Percentiles rank a stretch among this genome's conserved stretches.
Evolutionary conservation across 768 basidiomycete species (phyloP).

Genomic region (Phallus indusiatus): DNA sequence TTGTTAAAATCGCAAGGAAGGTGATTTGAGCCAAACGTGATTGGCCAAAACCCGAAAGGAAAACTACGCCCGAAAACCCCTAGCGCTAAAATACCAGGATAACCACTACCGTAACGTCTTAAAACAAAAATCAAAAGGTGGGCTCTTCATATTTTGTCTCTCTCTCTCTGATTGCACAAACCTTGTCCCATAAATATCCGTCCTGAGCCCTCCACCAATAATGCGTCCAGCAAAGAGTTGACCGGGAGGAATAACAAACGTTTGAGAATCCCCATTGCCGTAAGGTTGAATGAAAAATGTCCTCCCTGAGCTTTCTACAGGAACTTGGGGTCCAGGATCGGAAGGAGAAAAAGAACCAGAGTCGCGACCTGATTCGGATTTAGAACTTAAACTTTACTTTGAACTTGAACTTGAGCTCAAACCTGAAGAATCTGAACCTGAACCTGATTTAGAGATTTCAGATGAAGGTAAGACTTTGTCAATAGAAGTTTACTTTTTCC

Average conservation of each 20-base stretch:
- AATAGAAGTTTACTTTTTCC: background rate
- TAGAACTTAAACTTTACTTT: too few species aligned
- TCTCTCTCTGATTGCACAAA: too few species aligned
- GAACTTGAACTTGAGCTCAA: too few species aligned
- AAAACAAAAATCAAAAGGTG: background rate
- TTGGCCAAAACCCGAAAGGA: conserved; percentile 60
- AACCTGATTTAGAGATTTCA: too few species aligned
- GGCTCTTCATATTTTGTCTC: too few species aligned
- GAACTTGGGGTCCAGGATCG: background rate
- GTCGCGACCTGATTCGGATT: too few species aligned
- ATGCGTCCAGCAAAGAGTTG: conserved; percentile 29
- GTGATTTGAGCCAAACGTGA: conserved; percentile 36
- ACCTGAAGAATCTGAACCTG: too few species aligned
- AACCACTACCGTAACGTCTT: conserved; percentile 56
- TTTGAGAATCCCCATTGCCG: conserved; percentile 24
- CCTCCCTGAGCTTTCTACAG: background rate
- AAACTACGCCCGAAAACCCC: conserved; percentile 44
- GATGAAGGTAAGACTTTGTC: too few species aligned
- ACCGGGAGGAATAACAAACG: conserved; percentile 32
- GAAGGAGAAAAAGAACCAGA: background rate
- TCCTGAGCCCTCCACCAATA: conserved; percentile 44
- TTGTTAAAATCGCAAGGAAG: conserved; percentile 11
- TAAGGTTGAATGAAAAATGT: conserved; percentile 14
- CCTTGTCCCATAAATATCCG: conserved; percentile 35
- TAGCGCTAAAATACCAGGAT: conserved; percentile 37